These are phyloP conservation scores for Brassica rapa DNA, from an alignment of 345 rosid genomes.

Conservation along the genomic window DNA sequence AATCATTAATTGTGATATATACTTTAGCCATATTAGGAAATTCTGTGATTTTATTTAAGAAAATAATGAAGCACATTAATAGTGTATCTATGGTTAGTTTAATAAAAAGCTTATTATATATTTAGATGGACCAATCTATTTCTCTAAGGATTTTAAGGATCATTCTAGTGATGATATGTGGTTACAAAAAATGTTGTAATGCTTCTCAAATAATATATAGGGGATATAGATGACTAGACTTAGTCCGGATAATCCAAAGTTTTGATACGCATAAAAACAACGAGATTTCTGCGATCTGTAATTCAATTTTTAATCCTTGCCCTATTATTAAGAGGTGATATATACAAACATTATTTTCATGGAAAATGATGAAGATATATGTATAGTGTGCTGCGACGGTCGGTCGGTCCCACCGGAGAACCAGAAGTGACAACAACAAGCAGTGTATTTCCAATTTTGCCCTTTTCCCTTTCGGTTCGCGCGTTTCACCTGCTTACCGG, in stretches of 20 bases:
- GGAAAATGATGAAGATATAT: conserved; percentile 30
- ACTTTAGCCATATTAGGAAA: no score
- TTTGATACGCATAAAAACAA: not conserved
- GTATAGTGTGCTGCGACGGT: conserved; percentile 30
- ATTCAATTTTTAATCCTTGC: not conserved
- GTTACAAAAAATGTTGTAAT: no score
- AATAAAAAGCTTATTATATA: no score
- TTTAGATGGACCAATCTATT: no score
- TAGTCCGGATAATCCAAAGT: conserved; percentile 5
- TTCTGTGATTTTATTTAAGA: no score
- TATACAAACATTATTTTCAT: not conserved
- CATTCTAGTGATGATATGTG: no score
- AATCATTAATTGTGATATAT: no score
- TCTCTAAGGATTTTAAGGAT: no score
- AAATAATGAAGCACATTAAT: no score
- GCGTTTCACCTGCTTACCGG: conserved; percentile 36
- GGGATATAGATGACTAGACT: conserved; percentile 8
- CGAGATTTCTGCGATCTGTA: conserved; percentile 27
- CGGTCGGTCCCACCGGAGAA: conserved; percentile 29
- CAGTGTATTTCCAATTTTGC: conserved; percentile 16
- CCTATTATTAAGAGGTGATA: not conserved
- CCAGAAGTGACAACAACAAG: conserved; percentile 34
- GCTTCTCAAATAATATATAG: no score
- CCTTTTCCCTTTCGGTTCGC: conserved; percentile 36
- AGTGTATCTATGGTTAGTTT: no score